These are phyloP conservation scores for Penicillium palitans DNA, from an alignment of 2,329 filamentous ascomycete genomes.

Conservation along the genomic window DNA sequence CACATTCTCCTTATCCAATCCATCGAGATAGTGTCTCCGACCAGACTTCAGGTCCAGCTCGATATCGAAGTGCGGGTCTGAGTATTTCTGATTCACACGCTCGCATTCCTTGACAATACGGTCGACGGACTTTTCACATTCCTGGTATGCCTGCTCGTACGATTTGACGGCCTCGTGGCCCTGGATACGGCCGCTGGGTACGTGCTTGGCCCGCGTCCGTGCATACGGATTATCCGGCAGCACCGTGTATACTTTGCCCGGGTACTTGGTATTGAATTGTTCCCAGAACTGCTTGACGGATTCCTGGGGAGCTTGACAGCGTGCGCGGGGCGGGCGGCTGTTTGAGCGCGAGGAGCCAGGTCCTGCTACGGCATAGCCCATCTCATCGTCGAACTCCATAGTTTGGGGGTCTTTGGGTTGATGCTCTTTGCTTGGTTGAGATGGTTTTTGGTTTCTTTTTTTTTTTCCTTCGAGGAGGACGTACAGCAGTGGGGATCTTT, in stretches of 20 bases:
- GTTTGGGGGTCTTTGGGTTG: neutral
- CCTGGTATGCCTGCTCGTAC: conserved; percentile 69
- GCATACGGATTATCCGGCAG: conserved; percentile 68
- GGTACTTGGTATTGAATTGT: conserved; percentile 68
- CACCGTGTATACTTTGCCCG: conserved; percentile 70
- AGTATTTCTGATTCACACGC: conserved; percentile 80
- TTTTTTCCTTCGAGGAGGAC: neutral
- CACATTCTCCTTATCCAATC: conserved; percentile 40
- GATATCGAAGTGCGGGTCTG: conserved; percentile 83
- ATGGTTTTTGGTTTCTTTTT: neutral
- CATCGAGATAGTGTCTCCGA: conserved; percentile 54
- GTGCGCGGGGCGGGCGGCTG: conserved; percentile 38
- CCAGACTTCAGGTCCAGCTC: conserved; percentile 69
- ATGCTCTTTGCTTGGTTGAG: neutral
- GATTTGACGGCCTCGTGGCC: conserved; percentile 63
- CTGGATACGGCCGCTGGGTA: conserved; percentile 55
- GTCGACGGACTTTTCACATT: conserved; percentile 63
- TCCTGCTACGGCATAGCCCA: conserved; percentile 25
- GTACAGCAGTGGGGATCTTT: neutral
- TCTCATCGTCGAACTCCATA: conserved; percentile 36
- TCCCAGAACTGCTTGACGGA: conserved; percentile 72
- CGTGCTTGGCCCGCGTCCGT: conserved; percentile 58
- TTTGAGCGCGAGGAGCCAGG: conserved; percentile 36
- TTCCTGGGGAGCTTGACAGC: conserved; percentile 64
- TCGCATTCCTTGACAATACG: conserved; percentile 65